A percentile compares a stretch with the other conserved stretches of the same genome.
phyloP scores from a whole-genome alignment of 208 protist species.

The Porcisia deanei region DNA sequence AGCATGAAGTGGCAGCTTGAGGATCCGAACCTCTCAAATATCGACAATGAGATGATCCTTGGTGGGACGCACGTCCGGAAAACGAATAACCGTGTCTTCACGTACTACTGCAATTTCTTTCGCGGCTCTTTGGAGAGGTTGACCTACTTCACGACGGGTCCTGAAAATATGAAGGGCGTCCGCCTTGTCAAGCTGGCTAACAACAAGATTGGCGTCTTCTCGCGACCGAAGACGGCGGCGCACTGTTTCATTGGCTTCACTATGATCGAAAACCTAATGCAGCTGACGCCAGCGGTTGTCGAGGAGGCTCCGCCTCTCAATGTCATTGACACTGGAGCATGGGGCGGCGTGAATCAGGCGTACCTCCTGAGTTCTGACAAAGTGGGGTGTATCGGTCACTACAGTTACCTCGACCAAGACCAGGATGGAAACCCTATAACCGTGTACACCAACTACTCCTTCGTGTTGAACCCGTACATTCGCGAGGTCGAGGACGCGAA shows the following conservation, averaged over 20 bases:
- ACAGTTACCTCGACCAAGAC: slow-evolving; percentile 56
- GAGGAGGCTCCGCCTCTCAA: slow-evolving; percentile 35
- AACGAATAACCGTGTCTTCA: slow-evolving; percentile 34
- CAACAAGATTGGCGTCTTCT: slow-evolving; percentile 56
- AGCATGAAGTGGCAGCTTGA: slow-evolving; percentile 43
- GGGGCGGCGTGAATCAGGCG: slow-evolving; percentile 66
- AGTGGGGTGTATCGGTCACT: slow-evolving; percentile 65
- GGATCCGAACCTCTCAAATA: slow-evolving; percentile 49
- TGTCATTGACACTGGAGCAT: slow-evolving; percentile 49
- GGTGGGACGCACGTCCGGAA: slow-evolving; percentile 62
- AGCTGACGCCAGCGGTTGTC: slow-evolving; percentile 33
- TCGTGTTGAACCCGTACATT: slow-evolving; percentile 59
- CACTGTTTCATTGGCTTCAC: slow-evolving; percentile 50
- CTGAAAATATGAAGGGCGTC: slow-evolving; percentile 68
- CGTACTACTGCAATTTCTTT: slow-evolving; percentile 61
- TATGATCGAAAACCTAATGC: slow-evolving; percentile 36
- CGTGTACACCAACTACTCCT: slow-evolving; percentile 67
- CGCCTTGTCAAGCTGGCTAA: slow-evolving; percentile 43
- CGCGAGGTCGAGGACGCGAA: slow-evolving; percentile 38
- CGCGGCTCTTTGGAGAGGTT: slow-evolving; percentile 34
- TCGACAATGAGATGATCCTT: slow-evolving; percentile 48
- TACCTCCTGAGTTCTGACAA: slow-evolving; percentile 62
- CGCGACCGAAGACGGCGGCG: slow-evolving; percentile 27
- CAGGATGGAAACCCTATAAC: slow-evolving; percentile 39
- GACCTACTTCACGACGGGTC: slow-evolving; percentile 55